Evolutionary conservation across 768 basidiomycete genomes (phyloP).

Genomic region (Trametes meyenii): DNA sequence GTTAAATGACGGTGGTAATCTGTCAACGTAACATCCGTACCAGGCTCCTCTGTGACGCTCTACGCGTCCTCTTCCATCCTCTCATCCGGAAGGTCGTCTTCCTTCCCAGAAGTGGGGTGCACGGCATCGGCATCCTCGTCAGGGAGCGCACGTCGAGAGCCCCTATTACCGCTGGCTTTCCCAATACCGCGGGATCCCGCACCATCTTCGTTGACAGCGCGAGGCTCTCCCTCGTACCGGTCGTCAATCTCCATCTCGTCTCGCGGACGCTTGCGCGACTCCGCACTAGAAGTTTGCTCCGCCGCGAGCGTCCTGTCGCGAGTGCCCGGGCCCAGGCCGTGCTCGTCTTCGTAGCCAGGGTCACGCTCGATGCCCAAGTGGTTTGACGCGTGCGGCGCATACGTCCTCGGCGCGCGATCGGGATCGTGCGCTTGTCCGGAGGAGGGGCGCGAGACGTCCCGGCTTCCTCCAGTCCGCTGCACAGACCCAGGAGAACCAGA

Average conservation of each 20-base stretch:
- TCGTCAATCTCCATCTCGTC: constrained; percentile 68
- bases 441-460: constrained; percentile 28
- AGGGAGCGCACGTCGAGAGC: constrained; percentile 24
- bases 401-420: constrained; percentile 23
- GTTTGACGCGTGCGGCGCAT: constrained; percentile 25
- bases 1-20: constrained; percentile 5
- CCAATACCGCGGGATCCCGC: constrained; percentile 12
- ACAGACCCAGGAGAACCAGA: constrained; percentile 30
- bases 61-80: constrained; percentile 28
- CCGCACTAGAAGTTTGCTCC: constrained; percentile 22
- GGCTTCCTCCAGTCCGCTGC: constrained; percentile 25
- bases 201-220: constrained; percentile 25
- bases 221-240: constrained; percentile 37
- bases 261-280: constrained; percentile 55
- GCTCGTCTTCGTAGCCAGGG: constrained; percentile 24
- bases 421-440: constrained; percentile 25
- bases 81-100: constrained; percentile 19
- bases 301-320: constrained; percentile 16
- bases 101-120: constrained; percentile 15
- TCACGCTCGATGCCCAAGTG: constrained; percentile 29
- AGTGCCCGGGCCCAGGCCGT: constrained; percentile 21
- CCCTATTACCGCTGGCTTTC: constrained; percentile 20
- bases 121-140: constrained; percentile 27
- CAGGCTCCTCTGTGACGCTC: constrained; percentile 6
- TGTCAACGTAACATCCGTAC: constrained; percentile 15